Evolutionary conservation across 1,139 yeast species (phyloP).

Genomic region (Fermentozyma sake): DNA sequence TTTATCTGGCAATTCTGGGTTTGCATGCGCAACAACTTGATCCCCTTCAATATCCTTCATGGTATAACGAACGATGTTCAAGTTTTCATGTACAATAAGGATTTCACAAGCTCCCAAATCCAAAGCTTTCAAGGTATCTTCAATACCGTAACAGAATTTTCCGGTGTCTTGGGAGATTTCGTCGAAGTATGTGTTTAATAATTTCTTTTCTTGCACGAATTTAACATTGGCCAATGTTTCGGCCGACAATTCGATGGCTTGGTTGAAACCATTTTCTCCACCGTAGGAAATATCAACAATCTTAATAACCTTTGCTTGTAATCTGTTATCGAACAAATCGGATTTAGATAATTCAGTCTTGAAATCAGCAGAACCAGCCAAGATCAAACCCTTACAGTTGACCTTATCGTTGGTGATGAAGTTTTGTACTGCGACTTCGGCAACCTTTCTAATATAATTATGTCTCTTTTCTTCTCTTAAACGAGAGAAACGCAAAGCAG

Average conservation of each 20-base stretch:
- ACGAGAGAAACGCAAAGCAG: slow-evolving; percentile 98
- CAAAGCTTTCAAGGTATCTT: slow-evolving; percentile 90
- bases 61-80: slow-evolving; percentile 79
- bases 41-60: slow-evolving; percentile 81
- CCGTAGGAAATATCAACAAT: slow-evolving; percentile 97
- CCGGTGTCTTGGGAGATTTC: slow-evolving; percentile 97
- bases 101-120: slow-evolving; percentile 95
- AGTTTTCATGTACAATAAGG: slow-evolving; percentile 87
- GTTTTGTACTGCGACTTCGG: slow-evolving; percentile 96
- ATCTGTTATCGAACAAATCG: slow-evolving; percentile 86
- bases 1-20: slow-evolving; percentile 70
- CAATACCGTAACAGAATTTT: slow-evolving; percentile 95
- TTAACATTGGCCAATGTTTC: slow-evolving; percentile 95
- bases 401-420: slow-evolving; percentile 91
- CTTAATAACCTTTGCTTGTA: slow-evolving; percentile 81
- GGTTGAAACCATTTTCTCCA: slow-evolving; percentile 98
- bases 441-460: slow-evolving; percentile 95
- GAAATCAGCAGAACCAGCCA: slow-evolving; percentile 99
- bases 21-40: slow-evolving; percentile 68
- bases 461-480: slow-evolving; percentile 98
- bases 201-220: slow-evolving; percentile 96
- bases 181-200: slow-evolving; percentile 85
- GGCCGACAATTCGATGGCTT: slow-evolving; percentile 95
- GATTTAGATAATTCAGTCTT: slow-evolving; percentile 90
- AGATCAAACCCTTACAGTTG: slow-evolving; percentile 86